Evolutionary conservation across 192 early-diverging fungal species (phyloP).

Genomic region (Chytriomyces sp.): DNA sequence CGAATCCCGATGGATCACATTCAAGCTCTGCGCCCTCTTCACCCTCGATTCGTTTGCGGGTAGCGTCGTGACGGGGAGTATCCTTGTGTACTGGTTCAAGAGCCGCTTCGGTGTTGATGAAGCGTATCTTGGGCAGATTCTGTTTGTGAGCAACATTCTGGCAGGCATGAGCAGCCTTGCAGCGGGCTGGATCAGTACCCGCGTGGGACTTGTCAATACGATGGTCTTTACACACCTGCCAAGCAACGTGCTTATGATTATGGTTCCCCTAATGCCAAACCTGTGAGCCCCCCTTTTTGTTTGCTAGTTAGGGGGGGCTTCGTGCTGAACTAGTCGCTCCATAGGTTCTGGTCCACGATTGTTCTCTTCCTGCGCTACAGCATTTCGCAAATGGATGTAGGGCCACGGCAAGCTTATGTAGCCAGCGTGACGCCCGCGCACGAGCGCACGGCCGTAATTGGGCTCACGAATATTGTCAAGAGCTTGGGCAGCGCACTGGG

Average conservation of each 20-base stretch:
- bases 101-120: conserved; percentile 21
- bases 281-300: neutral
- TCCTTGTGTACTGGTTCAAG: conserved; percentile 36
- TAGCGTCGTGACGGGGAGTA: conserved; percentile 23
- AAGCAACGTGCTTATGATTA: conserved; percentile 22
- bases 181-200: conserved; percentile 8
- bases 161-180: conserved; percentile 19
- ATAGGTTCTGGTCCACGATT: neutral
- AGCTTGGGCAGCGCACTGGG: conserved; percentile 22
- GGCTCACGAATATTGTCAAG: conserved; percentile 29
- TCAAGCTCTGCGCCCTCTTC: conserved; percentile 23
- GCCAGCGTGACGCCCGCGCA: conserved; percentile 13
- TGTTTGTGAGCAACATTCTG: conserved; percentile 29
- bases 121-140: conserved; percentile 26
- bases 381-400: conserved; percentile 32
- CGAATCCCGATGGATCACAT: conserved; percentile 15
- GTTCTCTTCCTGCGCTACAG: conserved; percentile 27
- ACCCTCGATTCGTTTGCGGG: conserved; percentile 28
- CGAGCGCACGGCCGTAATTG: conserved; percentile 30
- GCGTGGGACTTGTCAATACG: conserved; percentile 34
- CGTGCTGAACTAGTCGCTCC: no score
- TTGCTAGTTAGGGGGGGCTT: no score
- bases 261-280: conserved; percentile 32
- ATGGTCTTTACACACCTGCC: conserved; percentile 40
- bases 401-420: conserved; percentile 26